Base-by-base conservation (phyloP, 768 basidiomycete genomes). In the Tricholomella constricta region DNA sequence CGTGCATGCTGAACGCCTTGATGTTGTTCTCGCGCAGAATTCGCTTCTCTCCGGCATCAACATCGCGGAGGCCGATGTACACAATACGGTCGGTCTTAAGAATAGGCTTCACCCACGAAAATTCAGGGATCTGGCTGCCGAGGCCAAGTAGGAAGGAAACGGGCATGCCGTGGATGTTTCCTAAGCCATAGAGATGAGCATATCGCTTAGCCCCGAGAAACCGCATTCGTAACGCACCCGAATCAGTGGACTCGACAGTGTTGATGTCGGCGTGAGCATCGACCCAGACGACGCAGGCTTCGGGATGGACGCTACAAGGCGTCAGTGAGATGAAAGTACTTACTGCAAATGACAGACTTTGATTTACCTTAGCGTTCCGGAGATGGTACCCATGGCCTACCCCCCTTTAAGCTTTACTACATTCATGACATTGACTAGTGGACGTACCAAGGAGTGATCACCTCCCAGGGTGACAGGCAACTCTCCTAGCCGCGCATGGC, bases 251-350 rank as follows among this genome's bases (percentile, higher is more conserved):
- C 51, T 88, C 83, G 10, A 80, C 73, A 6, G 95, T 97, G 71
- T 99, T 98, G 74, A 99, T 93, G 67, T 98, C 97, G 17, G 94
- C 89, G 63, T 98, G 97, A 2, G 97, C 97, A 66, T 99, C 97
- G 54, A 98, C 77, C 97, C 97, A 98, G 55, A 99, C 75, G 31
- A 99, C 86, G 66, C 91, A 91, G 20, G 90, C 85, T 25, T 92
- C 82, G 11, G 89, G 86, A 64, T 91, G 79, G 41, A 78, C 75
- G 52, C 91, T 92, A 45, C 22, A 9, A 43, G 38, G 25, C 26
- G 35, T 34, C 6, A 40, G 1, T 48, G n/a, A 45, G 40, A 26
- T 40, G 41, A 22, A 20, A n/a, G 26, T 1, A 43, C 19, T 5
- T 1, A 38, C 19, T 9, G 40, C n/a, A 43, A 44, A 49, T 29